Base-by-base conservation (phyloP, 2,329 filamentous ascomycete species). In the Colletotrichum plurivorum region DNA sequence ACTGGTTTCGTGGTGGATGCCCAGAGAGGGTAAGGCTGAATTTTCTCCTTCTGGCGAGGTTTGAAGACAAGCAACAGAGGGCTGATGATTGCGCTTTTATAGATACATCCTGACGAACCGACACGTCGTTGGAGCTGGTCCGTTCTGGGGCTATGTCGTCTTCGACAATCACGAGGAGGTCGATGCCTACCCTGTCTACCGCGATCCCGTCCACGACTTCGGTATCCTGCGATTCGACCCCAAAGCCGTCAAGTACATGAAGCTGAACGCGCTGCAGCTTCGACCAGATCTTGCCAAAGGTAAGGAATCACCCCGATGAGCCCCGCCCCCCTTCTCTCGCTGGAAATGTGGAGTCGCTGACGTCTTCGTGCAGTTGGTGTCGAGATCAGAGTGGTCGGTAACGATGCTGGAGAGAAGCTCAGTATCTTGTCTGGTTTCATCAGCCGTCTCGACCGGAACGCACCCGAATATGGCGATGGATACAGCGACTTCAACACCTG, bases 91-190 rank as follows among this genome's bases (percentile, higher is more conserved):
- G 36, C 67, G 57, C 13, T 48, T 10, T 39, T 58, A 54, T 71
- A 87, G 87, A 75, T 94, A 95, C 78, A 95, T 96, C 75, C 82
- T 96, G 79, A 96, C 93, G 12, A 96, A 96, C 79, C 89, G 93
- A 68, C 96, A 99, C 83, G 96, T 99, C 39, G 96, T 98, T 49
- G 94, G 96, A 72, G 89, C 96, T 1, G 96, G 96, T 1, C 96
- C 96, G 1, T 99, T 99, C 82, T 98, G 95, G 92, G 96, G 96
- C 55, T 98, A 97, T 83, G 95, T 93, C 78, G 95, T 99, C 74
- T 99, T 99, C 79, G 97, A 99, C 80, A 99, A 99, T 78, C 96
- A 99, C 81, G 96, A 99, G 73, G 88, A 97, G 85, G 96, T 96
- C 75, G 96, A 99, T 79, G 95, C 97, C 55, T 94, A 94, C 77